Evolutionary conservation across 2,329 filamentous ascomycete genomes (phyloP).

Genomic region (Seiridium cupressi): DNA sequence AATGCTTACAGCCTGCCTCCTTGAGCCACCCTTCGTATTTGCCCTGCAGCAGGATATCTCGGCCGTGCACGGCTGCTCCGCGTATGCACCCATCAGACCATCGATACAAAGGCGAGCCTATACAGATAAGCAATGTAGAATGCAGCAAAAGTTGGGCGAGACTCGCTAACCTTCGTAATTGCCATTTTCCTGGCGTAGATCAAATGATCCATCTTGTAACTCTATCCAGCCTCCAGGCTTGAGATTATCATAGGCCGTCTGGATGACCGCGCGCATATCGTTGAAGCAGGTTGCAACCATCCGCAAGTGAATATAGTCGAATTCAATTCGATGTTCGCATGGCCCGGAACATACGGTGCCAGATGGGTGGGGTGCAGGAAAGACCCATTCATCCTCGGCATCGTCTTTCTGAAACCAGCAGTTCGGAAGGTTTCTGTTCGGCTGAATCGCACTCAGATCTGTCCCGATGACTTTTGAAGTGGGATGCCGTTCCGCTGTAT

Average conservation of each 20-base stretch:
- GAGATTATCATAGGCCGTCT: neutral
- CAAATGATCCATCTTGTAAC: neutral
- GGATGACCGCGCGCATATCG: neutral
- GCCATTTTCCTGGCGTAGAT: neutral
- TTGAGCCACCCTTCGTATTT: neutral
- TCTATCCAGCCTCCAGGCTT: neutral
- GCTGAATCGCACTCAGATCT: slow-evolving; percentile 8
- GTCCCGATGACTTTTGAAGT: slow-evolving; percentile 1
- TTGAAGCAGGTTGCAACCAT: neutral
- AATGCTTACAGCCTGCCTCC: neutral
- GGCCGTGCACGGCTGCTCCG: neutral
- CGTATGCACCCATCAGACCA: neutral
- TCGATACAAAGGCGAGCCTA: neutral
- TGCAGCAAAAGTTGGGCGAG: no score
- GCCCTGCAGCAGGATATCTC: neutral
- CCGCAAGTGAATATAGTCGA: neutral
- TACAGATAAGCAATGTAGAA: no score
- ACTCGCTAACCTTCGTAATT: neutral
- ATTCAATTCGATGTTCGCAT: neutral
- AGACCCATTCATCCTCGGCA: neutral
- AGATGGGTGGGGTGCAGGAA: neutral
- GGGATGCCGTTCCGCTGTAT: neutral
- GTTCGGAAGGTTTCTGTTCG: neutral
- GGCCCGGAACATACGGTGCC: neutral
- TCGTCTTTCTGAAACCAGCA: neutral